Base-by-base conservation (phyloP, 345 rosid genomes). In the Combretum micranthum region DNA sequence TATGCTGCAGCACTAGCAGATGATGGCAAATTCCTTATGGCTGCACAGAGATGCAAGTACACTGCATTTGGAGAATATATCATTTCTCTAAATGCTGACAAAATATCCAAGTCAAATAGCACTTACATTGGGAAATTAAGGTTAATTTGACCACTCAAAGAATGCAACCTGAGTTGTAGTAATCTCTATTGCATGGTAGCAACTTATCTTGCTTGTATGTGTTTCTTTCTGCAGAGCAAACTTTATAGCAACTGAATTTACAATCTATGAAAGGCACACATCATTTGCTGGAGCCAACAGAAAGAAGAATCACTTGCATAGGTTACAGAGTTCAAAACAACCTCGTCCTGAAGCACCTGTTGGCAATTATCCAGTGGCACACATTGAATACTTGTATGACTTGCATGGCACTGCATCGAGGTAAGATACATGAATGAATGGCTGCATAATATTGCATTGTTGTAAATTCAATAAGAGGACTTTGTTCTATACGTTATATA, bases 1-100 rank as follows among this genome's bases (percentile, higher is more conserved):
- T 50, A 52, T 60, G 60, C 47, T 43, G 73, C 87, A 77, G 97
- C 93, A 47, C 72, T 90, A 63, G 73, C 75, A 51, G 93, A 86
- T 65, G 90, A 92, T 47, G 98, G 96, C 12, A 92, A 92, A 83
- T 92, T 92, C 69, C 98, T 88, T 78, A 88, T 92, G 17, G 82
- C 86, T 73, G 96, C 96, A 9, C 77, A 77, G 69, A 86, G 76
- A 75, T 86, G 79, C 59, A 69, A 96, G 44, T 80, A 95, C 46
- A 83, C 98, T 37, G 88, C 95, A 42, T 86, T 86, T 75, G 84
- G 95, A 20, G 98, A 92, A 68, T 84, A 86, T 72, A 71, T 84
- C 59, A 78, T 92, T 72, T 86, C 95, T 56, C 66, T 92, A 56
- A 76, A 78, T 68, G 64, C 63, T 17, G 85, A 81, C 55, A 90